Evolutionary conservation across 1,139 yeast genomes (phyloP), one percentile per base, ranked within the genome.

Genomic region (Yamadazyma siamensis): DNA sequence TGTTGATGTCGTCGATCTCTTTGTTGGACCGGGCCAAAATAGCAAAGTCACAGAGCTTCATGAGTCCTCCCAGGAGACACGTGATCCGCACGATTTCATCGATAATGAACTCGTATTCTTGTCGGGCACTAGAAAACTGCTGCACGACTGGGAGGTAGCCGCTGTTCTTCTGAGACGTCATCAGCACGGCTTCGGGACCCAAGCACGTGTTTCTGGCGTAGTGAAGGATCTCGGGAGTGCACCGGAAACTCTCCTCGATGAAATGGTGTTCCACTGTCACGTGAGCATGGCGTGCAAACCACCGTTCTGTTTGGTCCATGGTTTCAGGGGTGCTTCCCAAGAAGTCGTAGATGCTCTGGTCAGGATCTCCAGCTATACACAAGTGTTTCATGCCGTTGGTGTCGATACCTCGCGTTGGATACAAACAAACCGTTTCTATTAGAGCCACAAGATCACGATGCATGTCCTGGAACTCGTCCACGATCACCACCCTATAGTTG

Each of bases 401-500:
- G 2, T 18, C 25, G 15, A 14, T 18, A 3, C 30, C 41, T 12
- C 21, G 19, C 2, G 59, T 51, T 2, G 65, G 66, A 41, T 65
- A 62, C 7, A 33, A 34, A 2, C 53, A 52, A 4, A 80, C 50
- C 2, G 52, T 46, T 26, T 56, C 49, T 4, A 81, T 52, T 5
- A 83, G 50, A 9, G 63, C 59, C 27, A 74, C 49, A 15, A 81
- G 59, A n/a, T 61, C 62, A 0, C 69, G 66, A 40, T 77, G 72
- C 54, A 81, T 65, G 52, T 84, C 94, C 50, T 84, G 94, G 47
- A 78, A 80, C 52, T 84, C 94, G 53, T 84, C 94, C 9, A 83
- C 77, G 0, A 84, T 52, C 0, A 82, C 61, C 4, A 54, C 67
- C 34, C 54, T 56, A 32, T 55, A 59, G 11, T 46, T 43, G 5